Conservation (phyloP, 2,329 filamentous ascomycete species). For the Colletotrichum somersetense region DNA sequence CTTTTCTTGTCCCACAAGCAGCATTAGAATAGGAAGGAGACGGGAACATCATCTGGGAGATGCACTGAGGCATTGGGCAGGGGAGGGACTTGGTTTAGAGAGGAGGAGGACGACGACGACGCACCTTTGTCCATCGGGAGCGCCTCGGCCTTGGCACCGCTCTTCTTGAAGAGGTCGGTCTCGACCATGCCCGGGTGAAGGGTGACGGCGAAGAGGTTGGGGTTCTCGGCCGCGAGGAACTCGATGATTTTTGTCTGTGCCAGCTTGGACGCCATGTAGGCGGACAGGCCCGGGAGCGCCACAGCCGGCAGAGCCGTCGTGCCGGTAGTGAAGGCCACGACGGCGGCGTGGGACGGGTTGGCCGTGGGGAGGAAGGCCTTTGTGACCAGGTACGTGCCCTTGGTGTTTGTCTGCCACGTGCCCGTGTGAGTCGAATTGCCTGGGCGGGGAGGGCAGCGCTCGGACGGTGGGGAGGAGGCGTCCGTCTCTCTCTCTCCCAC, state of each 20-base stretch:
- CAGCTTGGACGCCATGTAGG: slow-evolving; percentile 41
- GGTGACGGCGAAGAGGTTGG: slow-evolving; percentile 44
- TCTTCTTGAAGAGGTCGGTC: slow-evolving; percentile 44
- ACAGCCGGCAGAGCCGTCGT: slow-evolving; percentile 42
- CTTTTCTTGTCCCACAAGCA: slow-evolving; percentile 9
- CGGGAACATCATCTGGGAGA: background rate
- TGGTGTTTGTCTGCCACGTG: slow-evolving; percentile 58
- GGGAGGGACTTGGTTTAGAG: background rate
- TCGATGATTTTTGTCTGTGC: slow-evolving; percentile 51
- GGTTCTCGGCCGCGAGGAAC: slow-evolving; percentile 46
- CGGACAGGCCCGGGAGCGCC: slow-evolving; percentile 40
- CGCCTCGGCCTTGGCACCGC: slow-evolving; percentile 43
- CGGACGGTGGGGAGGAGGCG: background rate
- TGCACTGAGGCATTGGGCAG: background rate
- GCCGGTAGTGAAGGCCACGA: slow-evolving; percentile 44
- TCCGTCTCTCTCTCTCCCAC: no score
- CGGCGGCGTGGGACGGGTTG: slow-evolving; percentile 36
- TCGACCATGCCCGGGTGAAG: slow-evolving; percentile 47
- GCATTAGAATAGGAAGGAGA: slow-evolving; percentile 16
- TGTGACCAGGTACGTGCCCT: slow-evolving; percentile 59
- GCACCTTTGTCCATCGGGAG: slow-evolving; percentile 44
- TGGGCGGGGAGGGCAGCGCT: background rate
- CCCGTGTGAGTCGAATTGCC: slow-evolving; percentile 11
- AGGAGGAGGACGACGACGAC: slow-evolving; percentile 1
- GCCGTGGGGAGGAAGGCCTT: slow-evolving; percentile 59